phyloP scores from a whole-genome alignment of 495 filamentous ascomycete species.

The Podospora pseudopauciseta region DNA sequence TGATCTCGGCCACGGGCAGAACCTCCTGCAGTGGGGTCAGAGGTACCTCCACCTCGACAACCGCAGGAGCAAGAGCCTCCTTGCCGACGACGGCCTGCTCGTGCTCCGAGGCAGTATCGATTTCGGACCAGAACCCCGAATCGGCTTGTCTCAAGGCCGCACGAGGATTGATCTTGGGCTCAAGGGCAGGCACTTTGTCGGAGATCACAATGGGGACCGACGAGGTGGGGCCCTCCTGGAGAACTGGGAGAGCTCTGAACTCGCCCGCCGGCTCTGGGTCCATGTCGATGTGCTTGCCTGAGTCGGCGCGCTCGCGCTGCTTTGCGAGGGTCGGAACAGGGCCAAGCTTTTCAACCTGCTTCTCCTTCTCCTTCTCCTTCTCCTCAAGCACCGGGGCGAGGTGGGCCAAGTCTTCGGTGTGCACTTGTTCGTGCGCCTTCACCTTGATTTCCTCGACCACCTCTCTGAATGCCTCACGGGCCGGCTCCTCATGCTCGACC shows the following conservation, averaged over 20 bases:
- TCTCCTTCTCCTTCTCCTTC: constrained; percentile 14
- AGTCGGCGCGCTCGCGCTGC: constrained; percentile 26
- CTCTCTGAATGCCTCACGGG: not conserved
- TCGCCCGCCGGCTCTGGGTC: constrained; percentile 17
- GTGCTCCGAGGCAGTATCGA: constrained; percentile 6
- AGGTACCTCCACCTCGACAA: not conserved
- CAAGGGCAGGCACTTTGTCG: constrained; percentile 17
- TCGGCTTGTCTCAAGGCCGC: constrained; percentile 26
- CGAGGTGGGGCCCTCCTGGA: constrained; percentile 10
- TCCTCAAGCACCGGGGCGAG: constrained; percentile 3
- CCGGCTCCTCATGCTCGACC: constrained; percentile 15
- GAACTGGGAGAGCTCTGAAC: constrained; percentile 14
- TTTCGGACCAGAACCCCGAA: constrained; percentile 30
- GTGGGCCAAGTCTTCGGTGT: not conserved
- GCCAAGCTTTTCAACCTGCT: constrained; percentile 4
- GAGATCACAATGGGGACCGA: constrained; percentile 2
- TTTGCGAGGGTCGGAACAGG: not conserved
- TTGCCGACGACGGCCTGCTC: constrained; percentile 1
- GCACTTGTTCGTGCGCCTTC: constrained; percentile 3
- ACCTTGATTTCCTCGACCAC: constrained; percentile 8
- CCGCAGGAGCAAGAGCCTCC: not conserved
- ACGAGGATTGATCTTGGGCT: constrained; percentile 9
- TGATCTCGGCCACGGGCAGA: not conserved
- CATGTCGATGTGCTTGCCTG: constrained; percentile 28
- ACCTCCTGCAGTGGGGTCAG: not conserved